Percentiles rank a stretch among this genome's conserved stretches.
These are phyloP conservation scores for Diaporthe nobilis DNA, from an alignment of 2,329 filamentous ascomycete species.

Conservation along the genomic window DNA sequence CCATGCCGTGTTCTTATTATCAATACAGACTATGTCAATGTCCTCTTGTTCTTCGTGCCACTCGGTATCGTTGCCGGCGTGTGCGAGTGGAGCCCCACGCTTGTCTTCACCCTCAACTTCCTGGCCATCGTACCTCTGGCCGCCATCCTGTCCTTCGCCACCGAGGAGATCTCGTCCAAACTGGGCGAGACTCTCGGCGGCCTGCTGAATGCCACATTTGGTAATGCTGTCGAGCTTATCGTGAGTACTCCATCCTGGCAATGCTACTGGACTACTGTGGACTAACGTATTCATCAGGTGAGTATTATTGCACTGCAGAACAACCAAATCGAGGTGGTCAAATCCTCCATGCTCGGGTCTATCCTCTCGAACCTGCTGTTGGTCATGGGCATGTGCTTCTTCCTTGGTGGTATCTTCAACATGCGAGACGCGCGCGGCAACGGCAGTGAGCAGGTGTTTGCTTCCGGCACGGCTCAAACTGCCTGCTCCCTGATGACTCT, in stretches of 20 bases:
- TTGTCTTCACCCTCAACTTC: conserved; percentile 84
- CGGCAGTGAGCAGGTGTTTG: conserved; percentile 79
- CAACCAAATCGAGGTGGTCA: conserved; percentile 94
- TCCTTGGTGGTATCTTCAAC: conserved; percentile 79
- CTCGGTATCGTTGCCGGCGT: conserved; percentile 78
- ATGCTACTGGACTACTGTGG: conserved; percentile 35
- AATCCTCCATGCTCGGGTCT: conserved; percentile 96
- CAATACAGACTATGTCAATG: conserved; percentile 72
- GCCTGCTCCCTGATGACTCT: conserved; percentile 82
- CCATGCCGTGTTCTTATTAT: conserved; percentile 34
- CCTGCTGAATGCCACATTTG: conserved; percentile 82
- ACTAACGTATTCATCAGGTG: conserved; percentile 67
- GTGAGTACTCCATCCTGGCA: conserved; percentile 58
- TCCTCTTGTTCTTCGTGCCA: conserved; percentile 80
- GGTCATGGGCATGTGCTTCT: conserved; percentile 85
- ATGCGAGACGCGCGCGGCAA: conserved; percentile 68
- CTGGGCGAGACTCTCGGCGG: conserved; percentile 82
- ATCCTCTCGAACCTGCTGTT: conserved; percentile 95
- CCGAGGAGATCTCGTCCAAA: conserved; percentile 81
- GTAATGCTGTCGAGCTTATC: conserved; percentile 85
- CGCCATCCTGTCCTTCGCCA: conserved; percentile 81
- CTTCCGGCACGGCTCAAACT: conserved; percentile 82
- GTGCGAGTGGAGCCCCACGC: conserved; percentile 73
- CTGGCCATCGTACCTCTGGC: conserved; percentile 84
- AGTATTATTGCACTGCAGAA: conserved; percentile 91